Conservation (phyloP, 306 rosid genomes). For the barrel medic (Medicago truncatula) region DNA sequence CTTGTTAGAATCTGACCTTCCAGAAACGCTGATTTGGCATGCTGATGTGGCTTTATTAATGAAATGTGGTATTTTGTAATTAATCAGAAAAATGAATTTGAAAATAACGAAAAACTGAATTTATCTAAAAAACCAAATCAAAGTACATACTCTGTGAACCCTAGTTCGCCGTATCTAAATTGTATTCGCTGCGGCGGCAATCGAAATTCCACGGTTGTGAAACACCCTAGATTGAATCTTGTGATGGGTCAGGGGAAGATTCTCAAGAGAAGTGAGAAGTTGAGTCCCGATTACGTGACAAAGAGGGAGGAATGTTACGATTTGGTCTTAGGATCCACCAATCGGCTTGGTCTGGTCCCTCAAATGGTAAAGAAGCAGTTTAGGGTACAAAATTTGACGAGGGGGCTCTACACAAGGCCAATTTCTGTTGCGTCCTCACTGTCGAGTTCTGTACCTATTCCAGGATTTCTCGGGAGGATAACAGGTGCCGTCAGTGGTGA, state of each 20-base stretch:
- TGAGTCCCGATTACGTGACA: constrained; percentile 8
- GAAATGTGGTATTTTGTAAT: neutral
- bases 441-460: too few species aligned
- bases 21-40: neutral
- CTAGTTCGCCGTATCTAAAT: neutral
- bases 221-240: constrained; percentile 43
- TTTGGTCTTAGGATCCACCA: constrained; percentile 63
- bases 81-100: neutral
- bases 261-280: constrained; percentile 73
- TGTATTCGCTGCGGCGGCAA: neutral
- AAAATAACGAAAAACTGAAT: neutral
- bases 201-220: constrained; percentile 38
- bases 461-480: too few species aligned
- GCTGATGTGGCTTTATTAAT: neutral
- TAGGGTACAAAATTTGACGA: neutral
- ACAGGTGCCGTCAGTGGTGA: constrained; percentile 32
- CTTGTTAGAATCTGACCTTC: neutral
- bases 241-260: constrained; percentile 83
- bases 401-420: neutral
- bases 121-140: neutral
- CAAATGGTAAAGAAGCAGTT: constrained; percentile 45
- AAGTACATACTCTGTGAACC: neutral
- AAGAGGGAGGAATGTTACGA: constrained; percentile 41
- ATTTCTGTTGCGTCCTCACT: neutral
- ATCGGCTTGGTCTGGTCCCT: constrained; percentile 78